Conservation (phyloP, 352 stramenopile species). For the Phytophthora quininea region DNA sequence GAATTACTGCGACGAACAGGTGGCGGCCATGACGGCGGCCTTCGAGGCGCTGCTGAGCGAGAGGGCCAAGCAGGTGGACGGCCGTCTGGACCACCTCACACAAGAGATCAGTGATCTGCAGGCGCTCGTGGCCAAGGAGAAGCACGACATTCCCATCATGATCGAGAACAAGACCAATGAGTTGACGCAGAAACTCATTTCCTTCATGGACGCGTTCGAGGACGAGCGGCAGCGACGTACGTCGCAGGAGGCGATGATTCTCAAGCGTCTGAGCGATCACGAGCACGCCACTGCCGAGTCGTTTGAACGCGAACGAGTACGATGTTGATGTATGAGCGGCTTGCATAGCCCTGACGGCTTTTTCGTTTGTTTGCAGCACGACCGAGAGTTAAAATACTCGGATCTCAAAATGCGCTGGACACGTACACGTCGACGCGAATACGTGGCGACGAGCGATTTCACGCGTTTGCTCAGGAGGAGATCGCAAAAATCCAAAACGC, state of each 20-base stretch:
- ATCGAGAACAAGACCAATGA: slow-evolving; percentile 91
- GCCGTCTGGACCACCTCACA: slow-evolving; percentile 73
- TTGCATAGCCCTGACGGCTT: not conserved
- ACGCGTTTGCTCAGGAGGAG: slow-evolving; percentile 71
- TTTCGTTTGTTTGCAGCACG: slow-evolving; percentile 24
- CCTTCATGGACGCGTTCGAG: slow-evolving; percentile 91
- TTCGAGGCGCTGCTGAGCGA: slow-evolving; percentile 86
- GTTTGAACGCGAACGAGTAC: slow-evolving; percentile 70
- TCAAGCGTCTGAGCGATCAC: slow-evolving; percentile 92
- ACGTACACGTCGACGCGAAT: slow-evolving; percentile 72
- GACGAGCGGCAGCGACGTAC: slow-evolving; percentile 84
- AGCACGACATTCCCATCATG: slow-evolving; percentile 88
- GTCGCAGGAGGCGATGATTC: slow-evolving; percentile 86
- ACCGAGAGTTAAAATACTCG: slow-evolving; percentile 73
- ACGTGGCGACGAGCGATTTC: slow-evolving; percentile 80
- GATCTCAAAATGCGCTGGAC: slow-evolving; percentile 76
- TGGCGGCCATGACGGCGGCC: slow-evolving; percentile 79
- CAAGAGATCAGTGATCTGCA: slow-evolving; percentile 85
- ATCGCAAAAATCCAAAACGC: slow-evolving; percentile 82
- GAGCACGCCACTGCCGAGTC: slow-evolving; percentile 77
- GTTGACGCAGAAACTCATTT: slow-evolving; percentile 86
- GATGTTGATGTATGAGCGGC: slow-evolving; percentile 3
- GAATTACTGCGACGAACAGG: slow-evolving; percentile 90
- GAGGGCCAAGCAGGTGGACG: slow-evolving; percentile 76
- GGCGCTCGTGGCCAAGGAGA: slow-evolving; percentile 83